Evolutionary conservation across 192 early-diverging fungal genomes (phyloP).

Genomic region (Backusella luteola): DNA sequence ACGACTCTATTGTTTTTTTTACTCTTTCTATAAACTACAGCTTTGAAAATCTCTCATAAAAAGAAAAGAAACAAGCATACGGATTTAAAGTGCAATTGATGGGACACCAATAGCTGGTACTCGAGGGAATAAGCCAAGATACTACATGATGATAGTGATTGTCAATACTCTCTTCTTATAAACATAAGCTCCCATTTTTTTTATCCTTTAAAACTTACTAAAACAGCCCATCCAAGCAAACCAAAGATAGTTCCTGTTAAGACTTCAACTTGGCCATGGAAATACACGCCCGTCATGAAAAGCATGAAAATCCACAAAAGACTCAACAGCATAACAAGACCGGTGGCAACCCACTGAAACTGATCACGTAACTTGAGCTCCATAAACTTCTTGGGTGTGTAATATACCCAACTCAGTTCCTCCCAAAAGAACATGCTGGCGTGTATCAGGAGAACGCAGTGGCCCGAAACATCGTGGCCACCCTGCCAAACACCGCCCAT

Average conservation of each 20-base stretch:
- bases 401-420: conserved; percentile 52
- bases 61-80: background rate
- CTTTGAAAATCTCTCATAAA: background rate
- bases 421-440: conserved; percentile 71
- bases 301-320: conserved; percentile 78
- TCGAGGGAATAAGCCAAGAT: conserved; percentile 23
- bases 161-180: background rate
- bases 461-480: conserved; percentile 87
- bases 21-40: background rate
- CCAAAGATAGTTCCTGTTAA: conserved; percentile 68
- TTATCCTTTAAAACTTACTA: conserved; percentile 21
- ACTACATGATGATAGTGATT: background rate
- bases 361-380: conserved; percentile 8
- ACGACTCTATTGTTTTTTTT: background rate
- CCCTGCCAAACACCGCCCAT: conserved; percentile 70
- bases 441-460: conserved; percentile 82
- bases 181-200: background rate
- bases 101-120: conserved; percentile 14
- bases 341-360: conserved; percentile 32
- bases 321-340: conserved; percentile 43
- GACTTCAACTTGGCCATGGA: conserved; percentile 71
- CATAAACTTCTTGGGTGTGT: background rate
- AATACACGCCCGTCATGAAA: conserved; percentile 74
- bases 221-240: conserved; percentile 60
- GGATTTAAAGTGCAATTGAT: background rate